phyloP scores from a whole-genome alignment of 2,329 filamentous ascomycete species.

The Ceratocystis smalleyi region DNA sequence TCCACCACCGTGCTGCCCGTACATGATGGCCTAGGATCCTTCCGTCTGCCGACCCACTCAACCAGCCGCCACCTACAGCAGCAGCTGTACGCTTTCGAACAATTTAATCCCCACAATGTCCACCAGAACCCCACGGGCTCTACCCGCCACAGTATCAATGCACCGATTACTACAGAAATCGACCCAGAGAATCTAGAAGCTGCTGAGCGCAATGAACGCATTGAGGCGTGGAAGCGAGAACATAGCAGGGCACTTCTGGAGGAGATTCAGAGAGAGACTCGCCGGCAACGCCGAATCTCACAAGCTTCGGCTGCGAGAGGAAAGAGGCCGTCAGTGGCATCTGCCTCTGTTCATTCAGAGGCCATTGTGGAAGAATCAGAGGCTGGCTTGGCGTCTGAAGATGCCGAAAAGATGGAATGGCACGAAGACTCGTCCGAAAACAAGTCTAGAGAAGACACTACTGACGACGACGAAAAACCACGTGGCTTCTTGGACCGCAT shows the following conservation, averaged over 20 bases:
- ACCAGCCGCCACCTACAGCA: conserved; percentile 51
- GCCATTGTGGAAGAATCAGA: conserved; percentile 9
- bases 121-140: conserved; percentile 32
- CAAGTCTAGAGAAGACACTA: conserved; percentile 30
- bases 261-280: conserved; percentile 77
- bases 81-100: conserved; percentile 77
- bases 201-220: conserved; percentile 61
- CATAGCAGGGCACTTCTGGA: conserved; percentile 74
- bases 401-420: conserved; percentile 16
- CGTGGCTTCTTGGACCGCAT: conserved; percentile 67
- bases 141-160: conserved; percentile 29
- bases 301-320: conserved; percentile 30
- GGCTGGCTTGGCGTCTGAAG: conserved; percentile 2
- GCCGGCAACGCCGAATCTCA: conserved; percentile 45
- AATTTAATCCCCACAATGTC: conserved; percentile 58
- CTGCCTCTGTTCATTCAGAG: conserved; percentile 11
- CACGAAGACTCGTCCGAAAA: conserved; percentile 33
- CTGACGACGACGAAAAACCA: conserved; percentile 30
- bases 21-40: conserved; percentile 84
- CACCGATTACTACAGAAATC: conserved; percentile 29
- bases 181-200: conserved; percentile 45
- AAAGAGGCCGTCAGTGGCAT: conserved; percentile 3
- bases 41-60: conserved; percentile 46
- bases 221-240: conserved; percentile 84
- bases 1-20: conserved; percentile 62